Evolutionary conservation across 495 filamentous ascomycete genomes (phyloP).

Genomic region (Xylaria nigripes): DNA sequence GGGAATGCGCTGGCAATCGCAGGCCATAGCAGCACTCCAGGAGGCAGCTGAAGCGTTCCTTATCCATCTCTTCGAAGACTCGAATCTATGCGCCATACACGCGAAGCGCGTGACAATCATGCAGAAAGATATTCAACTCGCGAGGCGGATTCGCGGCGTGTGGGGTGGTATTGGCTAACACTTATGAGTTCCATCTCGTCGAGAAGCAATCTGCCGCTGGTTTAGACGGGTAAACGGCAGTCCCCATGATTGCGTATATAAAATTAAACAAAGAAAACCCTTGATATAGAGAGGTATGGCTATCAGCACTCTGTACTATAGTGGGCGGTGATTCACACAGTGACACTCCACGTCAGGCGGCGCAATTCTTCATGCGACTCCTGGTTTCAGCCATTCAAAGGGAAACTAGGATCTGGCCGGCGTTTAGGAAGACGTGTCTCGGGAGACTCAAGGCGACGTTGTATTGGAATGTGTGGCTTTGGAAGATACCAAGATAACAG

Average conservation of each 20-base stretch:
- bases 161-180: conserved; percentile 43
- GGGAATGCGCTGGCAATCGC: conserved; percentile 78
- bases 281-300: not conserved
- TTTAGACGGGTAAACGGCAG: not conserved
- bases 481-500: conserved; percentile 11
- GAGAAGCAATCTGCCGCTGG: not conserved
- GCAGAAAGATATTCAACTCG: conserved; percentile 93
- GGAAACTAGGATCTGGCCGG: not conserved
- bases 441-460: not conserved
- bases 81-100: conserved; percentile 91
- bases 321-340: not conserved
- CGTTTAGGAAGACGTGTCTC: not conserved
- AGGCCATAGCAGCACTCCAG: conserved; percentile 82
- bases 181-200: not conserved
- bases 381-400: not conserved
- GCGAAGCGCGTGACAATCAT: conserved; percentile 95
- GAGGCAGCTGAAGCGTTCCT: conserved; percentile 90
- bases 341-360: not conserved
- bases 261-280: not conserved
- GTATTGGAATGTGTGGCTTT: conserved; percentile 3
- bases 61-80: conserved; percentile 90
- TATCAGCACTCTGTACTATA: not conserved
- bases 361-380: not conserved
- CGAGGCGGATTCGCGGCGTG: conserved; percentile 67
- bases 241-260: not conserved